Base-by-base conservation (phyloP, 164 flowering plant genomes). In the Vitis rupestris region DNA sequence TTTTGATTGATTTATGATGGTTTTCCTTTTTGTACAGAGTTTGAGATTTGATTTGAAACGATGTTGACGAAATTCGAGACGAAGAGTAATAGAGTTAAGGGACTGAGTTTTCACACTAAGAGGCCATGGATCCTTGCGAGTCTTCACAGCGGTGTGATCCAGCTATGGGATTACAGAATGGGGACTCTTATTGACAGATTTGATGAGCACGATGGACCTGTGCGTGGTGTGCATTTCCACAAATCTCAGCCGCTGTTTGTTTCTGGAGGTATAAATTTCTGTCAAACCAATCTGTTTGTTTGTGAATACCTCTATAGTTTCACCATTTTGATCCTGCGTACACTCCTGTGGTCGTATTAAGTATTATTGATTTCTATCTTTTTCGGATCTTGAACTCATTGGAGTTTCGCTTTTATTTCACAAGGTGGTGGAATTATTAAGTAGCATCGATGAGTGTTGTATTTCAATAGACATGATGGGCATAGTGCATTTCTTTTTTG, bases 51-150 rank as follows among this genome's bases (percentile, higher is more conserved):
- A 65, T 68, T 63, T 60, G 68, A 47, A 71, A 80, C 69, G 75
- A 93, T 93, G 98, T 76, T 93, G 91, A 93, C 98, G 66, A 93
- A 93, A 79, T 93, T 93, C 61, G 98, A 93, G 82, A 93, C 98
- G 53, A 93, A 93, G 93, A 93, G 98, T 74, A 93, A 93, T 77
- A 77, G 97, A 74, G 98, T 91, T 67, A 93, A 93, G 74, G 97
- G 97, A 0, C 75, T 93, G 80, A 93, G 97, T 78, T 93, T 93
- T 68, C 98, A 93, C 75, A 80, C 79, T 69, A 91, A 93, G 87
- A 78, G 98, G 70, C 98, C 98, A 66, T 93, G 98, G 98, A 91
- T 93, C 82, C 81, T 93, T 10, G 98, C 97, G 31, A 90, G 95
- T 82, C 88, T 93, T 44, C 97, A 93, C 85, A 91, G 97, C 64